Evolutionary conservation across 2,329 filamentous ascomycete genomes (phyloP).

Genomic region (Alternaria arborescens): DNA sequence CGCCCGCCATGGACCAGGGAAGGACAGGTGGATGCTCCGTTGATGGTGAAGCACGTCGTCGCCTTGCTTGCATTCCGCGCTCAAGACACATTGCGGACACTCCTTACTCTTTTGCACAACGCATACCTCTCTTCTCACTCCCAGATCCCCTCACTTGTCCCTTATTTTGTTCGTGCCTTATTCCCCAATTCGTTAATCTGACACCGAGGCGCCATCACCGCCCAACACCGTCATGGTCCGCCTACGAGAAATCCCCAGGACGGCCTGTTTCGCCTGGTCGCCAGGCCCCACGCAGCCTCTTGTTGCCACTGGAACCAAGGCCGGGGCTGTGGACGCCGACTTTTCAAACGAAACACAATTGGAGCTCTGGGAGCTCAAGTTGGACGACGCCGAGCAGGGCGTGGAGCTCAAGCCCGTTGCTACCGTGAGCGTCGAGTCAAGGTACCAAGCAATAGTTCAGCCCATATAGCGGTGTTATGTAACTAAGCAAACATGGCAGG

Average conservation of each 20-base stretch:
- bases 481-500: conserved; percentile 59
- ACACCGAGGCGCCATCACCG: conserved; percentile 43
- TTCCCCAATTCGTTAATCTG: conserved; percentile 30
- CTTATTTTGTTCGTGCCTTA: conserved; percentile 31
- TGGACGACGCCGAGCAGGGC: conserved; percentile 78
- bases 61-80: conserved; percentile 30
- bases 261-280: conserved; percentile 97
- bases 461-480: background rate
- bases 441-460: conserved; percentile 62
- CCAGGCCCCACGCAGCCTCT: conserved; percentile 80
- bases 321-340: conserved; percentile 93
- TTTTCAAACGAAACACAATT: conserved; percentile 98
- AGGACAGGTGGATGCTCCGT: conserved; percentile 48
- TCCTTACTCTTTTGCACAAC: conserved; percentile 20
- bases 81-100: conserved; percentile 31
- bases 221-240: conserved; percentile 77
- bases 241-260: conserved; percentile 94
- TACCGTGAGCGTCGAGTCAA: conserved; percentile 86
- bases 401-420: conserved; percentile 86
- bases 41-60: conserved; percentile 37
- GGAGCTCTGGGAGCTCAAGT: conserved; percentile 92
- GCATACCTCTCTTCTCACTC: conserved; percentile 21
- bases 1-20: conserved; percentile 34
- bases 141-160: conserved; percentile 17
- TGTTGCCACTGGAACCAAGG: conserved; percentile 91